Conservation (phyloP, 2,329 filamentous ascomycete species). For the Alternaria arborescens region DNA sequence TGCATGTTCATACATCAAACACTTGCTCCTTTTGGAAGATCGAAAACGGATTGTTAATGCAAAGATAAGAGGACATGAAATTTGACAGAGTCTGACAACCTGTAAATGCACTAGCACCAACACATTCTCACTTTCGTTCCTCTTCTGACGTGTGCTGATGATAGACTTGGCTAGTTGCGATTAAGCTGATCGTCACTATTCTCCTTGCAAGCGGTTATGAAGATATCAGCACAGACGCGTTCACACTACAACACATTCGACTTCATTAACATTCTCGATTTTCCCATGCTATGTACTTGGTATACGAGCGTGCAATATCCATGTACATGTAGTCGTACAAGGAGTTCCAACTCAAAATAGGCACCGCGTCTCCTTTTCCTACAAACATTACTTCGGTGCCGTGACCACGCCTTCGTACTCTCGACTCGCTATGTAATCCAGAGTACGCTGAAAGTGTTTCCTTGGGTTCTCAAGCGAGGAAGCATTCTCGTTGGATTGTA, state of each 20-base stretch:
- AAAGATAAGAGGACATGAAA: too few relatives aligned
- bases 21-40: too few relatives aligned
- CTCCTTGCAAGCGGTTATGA: neutral
- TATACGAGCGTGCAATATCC: constrained; percentile 13
- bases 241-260: neutral
- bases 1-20: too few relatives aligned
- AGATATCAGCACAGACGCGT: neutral
- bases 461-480: constrained; percentile 86
- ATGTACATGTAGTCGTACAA: constrained; percentile 21
- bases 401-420: constrained; percentile 93
- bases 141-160: too few relatives aligned
- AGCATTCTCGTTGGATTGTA: constrained; percentile 85
- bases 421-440: constrained; percentile 90
- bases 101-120: too few relatives aligned
- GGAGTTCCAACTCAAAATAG: neutral
- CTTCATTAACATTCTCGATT: constrained; percentile 16
- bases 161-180: neutral
- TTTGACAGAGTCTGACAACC: too few relatives aligned
- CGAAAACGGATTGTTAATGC: too few relatives aligned
- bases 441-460: constrained; percentile 91
- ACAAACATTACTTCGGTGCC: constrained; percentile 59
- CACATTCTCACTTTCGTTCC: too few relatives aligned
- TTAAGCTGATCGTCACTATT: neutral
- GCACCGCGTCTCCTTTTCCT: neutral
- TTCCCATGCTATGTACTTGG: constrained; percentile 20